These are phyloP conservation scores for Tylopilus sp. DNA, from an alignment of 1,284 basidiomycete genomes.

Conservation along the genomic window DNA sequence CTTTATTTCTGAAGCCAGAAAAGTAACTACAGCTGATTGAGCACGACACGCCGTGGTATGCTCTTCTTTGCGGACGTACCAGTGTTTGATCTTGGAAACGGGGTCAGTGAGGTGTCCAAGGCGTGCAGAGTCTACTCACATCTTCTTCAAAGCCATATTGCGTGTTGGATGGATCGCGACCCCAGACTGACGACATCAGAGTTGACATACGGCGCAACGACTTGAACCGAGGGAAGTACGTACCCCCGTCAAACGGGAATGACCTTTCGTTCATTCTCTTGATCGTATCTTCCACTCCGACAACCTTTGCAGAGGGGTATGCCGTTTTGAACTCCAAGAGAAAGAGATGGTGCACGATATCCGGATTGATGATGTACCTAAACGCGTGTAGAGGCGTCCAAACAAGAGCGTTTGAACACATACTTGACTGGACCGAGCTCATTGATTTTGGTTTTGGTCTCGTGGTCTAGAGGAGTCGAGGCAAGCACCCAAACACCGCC, in stretches of 20 bases:
- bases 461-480: constrained; percentile 75
- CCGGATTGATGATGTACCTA: constrained; percentile 68
- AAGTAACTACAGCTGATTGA: constrained; percentile 59
- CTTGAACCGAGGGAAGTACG: constrained; percentile 18
- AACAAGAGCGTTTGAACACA: background rate
- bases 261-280: constrained; percentile 43
- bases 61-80: constrained; percentile 39
- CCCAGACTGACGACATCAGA: constrained; percentile 50
- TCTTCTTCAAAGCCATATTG: constrained; percentile 84
- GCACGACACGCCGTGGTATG: background rate
- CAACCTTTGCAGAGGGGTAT: constrained; percentile 76
- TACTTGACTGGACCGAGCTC: constrained; percentile 78
- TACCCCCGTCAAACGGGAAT: constrained; percentile 62
- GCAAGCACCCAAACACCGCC: constrained; percentile 85
- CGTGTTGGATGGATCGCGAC: constrained; percentile 58
- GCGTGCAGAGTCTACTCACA: constrained; percentile 40
- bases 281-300: constrained; percentile 61
- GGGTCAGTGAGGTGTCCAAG: background rate
- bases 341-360: constrained; percentile 66
- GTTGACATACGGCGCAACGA: background rate
- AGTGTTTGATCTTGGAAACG: constrained; percentile 55
- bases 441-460: constrained; percentile 71
- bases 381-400: background rate
- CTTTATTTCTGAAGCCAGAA: constrained; percentile 80
- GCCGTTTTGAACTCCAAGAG: constrained; percentile 70